Evolutionary conservation across 2,329 filamentous ascomycete species (phyloP), one percentile per base, ranked within the genome.

Genomic region (Fusarium lyarnte): DNA sequence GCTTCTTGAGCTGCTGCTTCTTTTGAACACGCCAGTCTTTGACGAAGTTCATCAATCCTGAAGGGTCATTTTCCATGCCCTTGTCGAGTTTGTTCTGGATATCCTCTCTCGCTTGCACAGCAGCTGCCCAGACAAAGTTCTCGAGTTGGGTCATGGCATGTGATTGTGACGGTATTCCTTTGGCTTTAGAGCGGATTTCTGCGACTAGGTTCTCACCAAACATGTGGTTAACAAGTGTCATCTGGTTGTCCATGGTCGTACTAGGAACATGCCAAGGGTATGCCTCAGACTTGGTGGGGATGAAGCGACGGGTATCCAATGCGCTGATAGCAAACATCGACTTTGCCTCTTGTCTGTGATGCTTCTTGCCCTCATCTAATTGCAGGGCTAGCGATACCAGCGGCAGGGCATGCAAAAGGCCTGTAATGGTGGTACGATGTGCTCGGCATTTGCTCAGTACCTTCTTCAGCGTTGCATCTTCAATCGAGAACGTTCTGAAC

Each of bases 361-460:
- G 41, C 35, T 51, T 63, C 46, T 53, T 53, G 12, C 52, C 63
- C 27, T 72, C 52, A 8, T 45, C 58, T 14, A 72, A 21, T 27
- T 74, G 71, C 11, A 72, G 38, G 14, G 78, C 69, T 11, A 80
- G 60, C 12, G 75, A 77, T 4, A 57, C 55, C 8, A 79, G 55
- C 3, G 59, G 54, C 6, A 80, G 49, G 16, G 70, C 76, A 25
- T 80, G 73, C 21, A 81, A 52, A 17, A 81, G 68, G 11, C 72
- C 78, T 16, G 79, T 78, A 9, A 81, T 46, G 3, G 78, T 81
- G 5, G 79, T 80, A 17, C 72, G 59, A 43, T 79, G 67, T 23
- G 60, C 41, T n/a, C 78, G 70, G 42, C 79, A 81, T 12, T 66
- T 65, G 19, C 39, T 41, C 5, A 80, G 41, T 12, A 79, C 51